Evolutionary conservation across 2,329 filamentous ascomycete genomes (phyloP), one percentile per base, ranked within the genome.

Genomic region (Emmonsiellopsis sp.): DNA sequence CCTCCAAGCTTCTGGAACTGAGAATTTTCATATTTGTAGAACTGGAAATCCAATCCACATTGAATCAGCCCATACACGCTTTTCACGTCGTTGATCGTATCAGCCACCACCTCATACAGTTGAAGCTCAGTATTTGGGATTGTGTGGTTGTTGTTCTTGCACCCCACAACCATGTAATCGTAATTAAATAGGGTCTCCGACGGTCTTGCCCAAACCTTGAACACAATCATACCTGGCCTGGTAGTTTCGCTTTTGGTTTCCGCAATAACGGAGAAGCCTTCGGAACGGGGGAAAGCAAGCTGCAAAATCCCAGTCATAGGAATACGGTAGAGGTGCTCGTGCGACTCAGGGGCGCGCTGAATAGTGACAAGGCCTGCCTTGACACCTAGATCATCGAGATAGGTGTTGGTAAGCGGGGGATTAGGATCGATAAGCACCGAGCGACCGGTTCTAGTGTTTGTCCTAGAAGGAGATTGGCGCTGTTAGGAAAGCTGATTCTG

Each of bases 281-380:
- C 56, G 32, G 42, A 49, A 21, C 13, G 11, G 17, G 52, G 52
- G 42, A 58, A 58, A 40, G 49, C 46, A 34, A 56, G 55, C 13
- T 45, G 34, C 27, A 58, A 50, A 42, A 58, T 55, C 31, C 31
- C 52, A 42, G 44, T 32, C 27, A 58, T 46, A 42, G 55, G 52
- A 42, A 56, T 56, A 52, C 56, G 54, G 52, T 52, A 56, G 36
- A 58, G 21, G 42, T 53, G 48, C 52, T 58, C 56, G 34, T 43
- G 40, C 44, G 55, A 58, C 11, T 56, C 56, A 14, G 56, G 56
- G 14, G 55, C 52, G 49, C 49, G 21, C 34, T 55, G 37, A 21
- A 58, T 42, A 34, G 49, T 46, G 34, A 53, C n/a, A 34, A 57
- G 46, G 42, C 11, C 36, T 27, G 55, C 55, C 42, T 45, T 21